Base-by-base conservation (phyloP, 1,284 basidiomycete species). In the Rhodotorula sp. region DNA sequence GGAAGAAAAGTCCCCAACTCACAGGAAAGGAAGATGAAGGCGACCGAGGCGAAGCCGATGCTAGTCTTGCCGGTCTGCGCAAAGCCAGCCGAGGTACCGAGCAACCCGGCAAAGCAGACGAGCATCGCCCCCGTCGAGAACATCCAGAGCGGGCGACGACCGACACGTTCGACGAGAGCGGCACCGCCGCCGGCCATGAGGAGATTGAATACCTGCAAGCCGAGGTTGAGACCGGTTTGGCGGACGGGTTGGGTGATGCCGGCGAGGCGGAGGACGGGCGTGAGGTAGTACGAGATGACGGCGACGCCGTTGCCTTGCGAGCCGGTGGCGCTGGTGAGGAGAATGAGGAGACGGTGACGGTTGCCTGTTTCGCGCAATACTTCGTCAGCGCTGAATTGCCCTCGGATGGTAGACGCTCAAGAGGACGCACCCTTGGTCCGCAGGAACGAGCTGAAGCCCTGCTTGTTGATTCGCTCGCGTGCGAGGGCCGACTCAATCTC, bases 21-120 rank as follows among this genome's bases (percentile, higher is more conserved):
- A 31, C 88, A 90, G 83, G 87, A 90, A 68, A 91, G 79, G 85
- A 90, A 91, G 80, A 91, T 89, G 83, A 90, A 89, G 5, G 86
- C 89, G 73, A 91, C 88, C 80, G 90, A 86, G 16, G 87, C 85
- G 75, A 90, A 86, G 12, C 81, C 85, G 21, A 84, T 82, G 0
- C 71, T 66, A n/a, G 79, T 64, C 58, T 80, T 78, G 7, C 81
- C 81, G 79, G 82, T 83, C 58, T 83, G 77, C 3, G 80, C 81
- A 74, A 83, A 85, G 26, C 81, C 80, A 3, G 85, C 86, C 64
- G 85, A 86, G 0, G 86, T 83, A 47, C 86, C 81, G 4, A 79
- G 64, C 60, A 87, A 80, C 70, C 89, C 79, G 51, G 82, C 84
- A 84, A 88, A 91, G 81, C 88, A 88, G 26, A 91, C 61, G 29